Evolutionary conservation across 805 yeast genomes (phyloP).

Genomic region (Myxozyma sirexii): DNA sequence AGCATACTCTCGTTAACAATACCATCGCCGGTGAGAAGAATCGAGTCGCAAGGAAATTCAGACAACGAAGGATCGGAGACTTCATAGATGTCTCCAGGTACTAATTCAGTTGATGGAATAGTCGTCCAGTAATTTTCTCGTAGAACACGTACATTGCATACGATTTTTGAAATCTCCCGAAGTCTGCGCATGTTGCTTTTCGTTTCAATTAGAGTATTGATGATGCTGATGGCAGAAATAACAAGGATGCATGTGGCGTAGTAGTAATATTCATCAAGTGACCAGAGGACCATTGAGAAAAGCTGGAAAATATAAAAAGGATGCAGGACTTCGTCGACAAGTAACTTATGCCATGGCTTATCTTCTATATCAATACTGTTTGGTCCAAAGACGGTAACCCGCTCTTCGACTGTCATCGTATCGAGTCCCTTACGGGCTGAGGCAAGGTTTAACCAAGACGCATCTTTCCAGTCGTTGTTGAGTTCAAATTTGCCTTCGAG

Average conservation of each 20-base stretch:
- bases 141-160: conserved; percentile 84
- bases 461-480: conserved; percentile 84
- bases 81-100: conserved; percentile 96
- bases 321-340: conserved; percentile 86
- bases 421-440: conserved; percentile 62
- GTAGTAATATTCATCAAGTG: conserved; percentile 87
- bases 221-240: conserved; percentile 79
- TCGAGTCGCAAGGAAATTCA: conserved; percentile 84
- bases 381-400: conserved; percentile 72
- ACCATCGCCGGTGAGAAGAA: conserved; percentile 87
- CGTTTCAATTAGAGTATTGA: conserved; percentile 85
- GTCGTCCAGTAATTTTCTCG: conserved; percentile 86
- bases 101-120: conserved; percentile 71
- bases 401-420: conserved; percentile 65
- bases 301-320: conserved; percentile 96
- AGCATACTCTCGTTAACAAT: conserved; percentile 97
- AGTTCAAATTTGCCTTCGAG: conserved; percentile 82
- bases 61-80: conserved; percentile 79
- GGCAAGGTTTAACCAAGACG: conserved; percentile 66
- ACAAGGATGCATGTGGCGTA: conserved; percentile 90
- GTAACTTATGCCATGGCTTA: conserved; percentile 63
- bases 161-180: conserved; percentile 69
- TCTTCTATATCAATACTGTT: conserved; percentile 77
- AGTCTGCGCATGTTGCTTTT: conserved; percentile 63
- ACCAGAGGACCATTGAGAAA: conserved; percentile 89